Base-by-base conservation (phyloP, 2,329 filamentous ascomycete genomes). In the Xylariaceae sp. region DNA sequence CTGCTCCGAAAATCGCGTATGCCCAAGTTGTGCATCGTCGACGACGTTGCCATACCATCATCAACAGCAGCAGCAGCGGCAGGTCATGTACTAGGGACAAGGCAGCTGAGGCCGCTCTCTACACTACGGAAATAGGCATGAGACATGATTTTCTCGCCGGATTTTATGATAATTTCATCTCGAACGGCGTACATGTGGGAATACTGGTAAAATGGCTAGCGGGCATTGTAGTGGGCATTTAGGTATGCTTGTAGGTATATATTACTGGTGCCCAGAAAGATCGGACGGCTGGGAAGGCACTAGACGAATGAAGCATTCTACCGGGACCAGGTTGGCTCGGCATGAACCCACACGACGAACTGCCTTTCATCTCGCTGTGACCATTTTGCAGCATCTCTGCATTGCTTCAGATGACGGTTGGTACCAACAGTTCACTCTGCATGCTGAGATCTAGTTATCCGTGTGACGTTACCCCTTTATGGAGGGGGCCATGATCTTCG, bases 391-490 rank as follows among this genome's bases (percentile, higher is more conserved):
- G 39, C n/a, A 21, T 31, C 40, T 43, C 36, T 58, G 24, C 29
- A 43, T 37, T 48, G 17, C 43, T 21, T 14, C 12, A 17, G 28
- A 45, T 28, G n/a, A 28, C 17, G 6, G 21, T 44, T 39, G 40
- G 40, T 44, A 44, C 24, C 23, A 29, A 19, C n/a, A n/a, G 21
- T 24, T 24, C 26, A 6, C 12, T 26, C 37, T 12, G 37, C 26
- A 19, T 40, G 5, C 11, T 14, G 11, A 21, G 14, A 90, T 84
- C 70, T 85, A 87, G 76, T 84, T n/a, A n/a, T n/a, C n/a, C n/a
- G n/a, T n/a, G n/a, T n/a, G n/a, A n/a, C n/a, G n/a, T n/a, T n/a
- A n/a, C n/a, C n/a, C n/a, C n/a, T n/a, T n/a, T n/a, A n/a, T n/a
- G n/a, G n/a, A n/a, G n/a, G n/a, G n/a, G n/a, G n/a, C n/a, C n/a